Evolutionary conservation across 106 monocot species (phyloP), one percentile per base, ranked within the genome.

Genomic region (Chionographis japonica): DNA sequence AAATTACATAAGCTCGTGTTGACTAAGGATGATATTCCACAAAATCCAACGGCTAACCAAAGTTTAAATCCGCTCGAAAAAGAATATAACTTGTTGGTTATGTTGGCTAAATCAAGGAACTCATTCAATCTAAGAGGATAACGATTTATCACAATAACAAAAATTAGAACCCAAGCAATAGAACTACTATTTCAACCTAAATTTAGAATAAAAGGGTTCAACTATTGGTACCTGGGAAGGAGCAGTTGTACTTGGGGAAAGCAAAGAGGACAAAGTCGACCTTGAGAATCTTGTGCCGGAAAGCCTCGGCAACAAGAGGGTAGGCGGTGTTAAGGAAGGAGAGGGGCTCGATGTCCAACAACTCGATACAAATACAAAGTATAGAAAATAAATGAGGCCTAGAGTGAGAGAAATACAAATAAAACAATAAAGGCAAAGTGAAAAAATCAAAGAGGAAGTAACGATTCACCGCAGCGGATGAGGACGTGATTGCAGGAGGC

Each of bases 221-320:
- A 1, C 27, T 27, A 27, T 27, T 27, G 27, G 27, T 27, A 89
- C 89, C 85, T 2, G 89, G 18, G 43, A 86, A 41, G 60, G 86
- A 86, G 60, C 83, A 86, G 66, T 90, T 90, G 78, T 86, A 83
- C 69, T 90, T 86, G 0, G 90, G 90, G 14, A 80, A 78, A 35
- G 80, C 86, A 53, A 90, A 90, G 72, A 90, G 83, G 53, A 86
- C 17, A 46, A 68, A 66, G 54, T 90, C 83, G 8, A 86, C 83
- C 16, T 64, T 77, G 5, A 65, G 67, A 12, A 90, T 78, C 78
- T 75, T 83, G 20, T 49, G 59, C 19, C 86, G 79, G 54, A 90
- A 90, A 15, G 69, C 78, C 55, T 90, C 90, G 6, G 84, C 78
- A 2, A 75, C 37, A 12, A 78, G 72, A 18, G 90, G 90, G 38